Conservation (phyloP, 2,329 filamentous ascomycete species). For the Cladosporium sphaerospermum region DNA sequence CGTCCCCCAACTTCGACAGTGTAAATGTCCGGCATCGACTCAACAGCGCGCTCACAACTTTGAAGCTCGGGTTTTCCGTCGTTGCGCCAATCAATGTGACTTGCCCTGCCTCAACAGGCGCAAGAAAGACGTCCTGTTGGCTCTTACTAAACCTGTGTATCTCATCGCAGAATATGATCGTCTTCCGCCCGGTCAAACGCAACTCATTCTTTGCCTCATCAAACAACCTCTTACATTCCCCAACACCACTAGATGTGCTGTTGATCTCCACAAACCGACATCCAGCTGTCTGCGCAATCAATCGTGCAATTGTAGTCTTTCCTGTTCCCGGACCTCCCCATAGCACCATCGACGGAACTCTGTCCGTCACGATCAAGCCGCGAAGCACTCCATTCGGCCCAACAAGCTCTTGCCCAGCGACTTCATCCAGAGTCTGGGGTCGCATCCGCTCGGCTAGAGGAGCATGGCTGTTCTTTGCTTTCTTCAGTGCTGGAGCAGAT, state of each 20-base stretch:
- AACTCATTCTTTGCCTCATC: conserved; percentile 75
- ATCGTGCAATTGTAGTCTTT: conserved; percentile 86
- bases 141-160: conserved; percentile 67
- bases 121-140: conserved; percentile 7
- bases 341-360: conserved; percentile 89
- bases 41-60: conserved; percentile 78
- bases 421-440: conserved; percentile 73
- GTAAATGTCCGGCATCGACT: conserved; percentile 90
- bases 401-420: conserved; percentile 87
- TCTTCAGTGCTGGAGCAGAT: conserved; percentile 50
- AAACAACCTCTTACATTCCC: conserved; percentile 89
- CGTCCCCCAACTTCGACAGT: conserved; percentile 64
- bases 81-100: conserved; percentile 92
- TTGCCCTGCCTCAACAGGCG: conserved; percentile 67
- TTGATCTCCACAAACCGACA: conserved; percentile 93
- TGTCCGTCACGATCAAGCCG: conserved; percentile 75
- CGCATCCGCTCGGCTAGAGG: conserved; percentile 93
- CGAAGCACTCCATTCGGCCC: conserved; percentile 77
- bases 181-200: conserved; percentile 75
- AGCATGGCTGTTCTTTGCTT: conserved; percentile 61
- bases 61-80: conserved; percentile 95
- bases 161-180: conserved; percentile 96
- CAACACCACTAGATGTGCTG: conserved; percentile 79
- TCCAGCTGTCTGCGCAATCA: conserved; percentile 76
- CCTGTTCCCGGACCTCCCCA: conserved; percentile 80